Evolutionary conservation across 177 flowering plant genomes (phyloP), one percentile per base, ranked within the genome.

Genomic region (Vitis hybrid): DNA sequence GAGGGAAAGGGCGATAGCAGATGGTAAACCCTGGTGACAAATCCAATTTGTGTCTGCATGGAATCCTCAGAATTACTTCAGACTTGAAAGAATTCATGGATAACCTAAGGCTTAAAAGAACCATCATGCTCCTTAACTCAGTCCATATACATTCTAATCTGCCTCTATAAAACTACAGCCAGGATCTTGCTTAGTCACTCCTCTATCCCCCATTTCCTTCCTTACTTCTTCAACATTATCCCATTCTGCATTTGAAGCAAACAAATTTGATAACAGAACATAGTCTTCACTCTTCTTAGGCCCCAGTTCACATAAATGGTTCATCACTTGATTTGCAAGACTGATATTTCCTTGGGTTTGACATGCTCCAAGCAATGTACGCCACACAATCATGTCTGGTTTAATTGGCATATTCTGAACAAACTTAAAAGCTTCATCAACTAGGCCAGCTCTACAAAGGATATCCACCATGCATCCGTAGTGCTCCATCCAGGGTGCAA

Each of bases 401-500:
- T 68, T 56, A 59, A 78, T 46, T 5, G 78, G 82, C 81, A 79
- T 77, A 53, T 46, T 65, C 46, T 61, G 55, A 17, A 81, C 68
- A 60, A 81, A 69, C 60, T 79, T 72, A 51, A 76, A 62, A 56
- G 82, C 84, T 69, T 83, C 82, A 24, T 57, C n/a, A 55, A 83
- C 59, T 64, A 73, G 58, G 62, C 84, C 80, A 32, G 79, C 81
- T 71, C 82, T 64, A 58, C 84, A 77, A 3, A 81, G 73, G 51
- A 83, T 79, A 79, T 83, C 86, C 30, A 79, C 81, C 86, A 80
- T 76, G 72, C 84, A 83, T 15, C 84, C 86, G 65, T 77, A 80
- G 57, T 82, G 83, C 62, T 77, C 83, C 73, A 73, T 69, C 71
- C 63, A 32, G 63, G 85, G 85, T 48, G 54, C 52, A 30, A 76